These are phyloP conservation scores for Blyttiomyces sp. DNA, from an alignment of 371 early-diverging fungal genomes.

Conservation along the genomic window DNA sequence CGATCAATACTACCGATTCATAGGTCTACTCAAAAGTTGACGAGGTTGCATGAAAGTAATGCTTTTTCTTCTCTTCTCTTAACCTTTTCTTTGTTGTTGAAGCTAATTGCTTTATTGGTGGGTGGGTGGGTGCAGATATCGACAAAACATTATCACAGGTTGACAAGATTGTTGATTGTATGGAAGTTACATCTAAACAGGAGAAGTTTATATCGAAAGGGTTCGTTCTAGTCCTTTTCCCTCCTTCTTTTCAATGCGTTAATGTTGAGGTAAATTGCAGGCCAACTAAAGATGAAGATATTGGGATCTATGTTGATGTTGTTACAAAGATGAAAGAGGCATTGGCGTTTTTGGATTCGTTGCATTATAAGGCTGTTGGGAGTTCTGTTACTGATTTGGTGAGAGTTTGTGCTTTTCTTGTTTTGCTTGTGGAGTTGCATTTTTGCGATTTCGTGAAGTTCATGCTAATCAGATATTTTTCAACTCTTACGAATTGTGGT, in stretches of 20 bases:
- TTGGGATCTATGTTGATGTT: slow-evolving; percentile 15
- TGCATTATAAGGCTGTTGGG: slow-evolving; percentile 50
- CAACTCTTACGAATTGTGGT: no score
- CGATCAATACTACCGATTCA: slow-evolving; percentile 83
- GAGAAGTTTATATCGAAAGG: slow-evolving; percentile 63
- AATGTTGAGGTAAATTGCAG: neutral
- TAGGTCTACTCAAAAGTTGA: slow-evolving; percentile 77
- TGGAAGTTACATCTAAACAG: slow-evolving; percentile 74
- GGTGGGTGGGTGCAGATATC: slow-evolving; percentile 52
- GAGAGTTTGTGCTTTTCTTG: neutral
- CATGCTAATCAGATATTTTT: no score
- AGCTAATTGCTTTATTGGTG: neutral
- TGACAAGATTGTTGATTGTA: slow-evolving; percentile 70
- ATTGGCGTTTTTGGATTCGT: slow-evolving; percentile 46
- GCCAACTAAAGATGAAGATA: slow-evolving; percentile 6
- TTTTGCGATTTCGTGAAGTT: neutral
- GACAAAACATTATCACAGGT: slow-evolving; percentile 66
- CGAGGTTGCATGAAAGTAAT: slow-evolving; percentile 73
- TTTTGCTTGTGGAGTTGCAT: neutral
- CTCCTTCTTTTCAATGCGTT: neutral
- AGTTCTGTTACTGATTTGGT: slow-evolving; percentile 36
- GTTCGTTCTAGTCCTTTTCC: slow-evolving; percentile 24
- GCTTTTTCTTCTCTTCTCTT: neutral
- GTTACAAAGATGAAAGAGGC: slow-evolving; percentile 51
- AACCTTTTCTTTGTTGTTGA: no score